Percentiles rank a stretch among this genome's conserved stretches.
These are phyloP conservation scores for Diversispora eburnea DNA, from an alignment of 192 early-diverging fungal species.

Conservation along the genomic window DNA sequence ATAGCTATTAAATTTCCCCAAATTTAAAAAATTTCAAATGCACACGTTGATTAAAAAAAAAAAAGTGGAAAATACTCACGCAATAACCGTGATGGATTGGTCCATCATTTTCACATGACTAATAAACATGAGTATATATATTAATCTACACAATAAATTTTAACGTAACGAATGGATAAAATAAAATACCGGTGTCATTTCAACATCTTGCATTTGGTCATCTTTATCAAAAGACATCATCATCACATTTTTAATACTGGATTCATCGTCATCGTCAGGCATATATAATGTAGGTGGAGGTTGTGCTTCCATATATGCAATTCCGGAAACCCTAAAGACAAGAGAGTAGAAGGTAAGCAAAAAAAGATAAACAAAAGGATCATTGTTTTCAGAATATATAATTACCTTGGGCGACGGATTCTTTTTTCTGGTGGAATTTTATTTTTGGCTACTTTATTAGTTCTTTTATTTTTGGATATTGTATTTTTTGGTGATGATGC, in stretches of 20 bases:
- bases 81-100: slow-evolving; percentile 40
- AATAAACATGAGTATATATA: too few relatives aligned
- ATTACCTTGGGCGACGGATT: slow-evolving; percentile 24
- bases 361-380: not conserved
- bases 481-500: slow-evolving; percentile 24
- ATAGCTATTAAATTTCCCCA: too few relatives aligned
- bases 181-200: not conserved
- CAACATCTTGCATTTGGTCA: not conserved
- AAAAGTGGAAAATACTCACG: slow-evolving; percentile 33
- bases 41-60: slow-evolving; percentile 11
- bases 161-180: too few relatives aligned
- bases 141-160: too few relatives aligned
- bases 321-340: slow-evolving; percentile 43
- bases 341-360: not conserved
- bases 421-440: slow-evolving; percentile 35
- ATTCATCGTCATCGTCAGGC: slow-evolving; percentile 53
- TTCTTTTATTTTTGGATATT: slow-evolving; percentile 30
- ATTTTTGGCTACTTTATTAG: slow-evolving; percentile 14
- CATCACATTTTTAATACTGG: slow-evolving; percentile 38
- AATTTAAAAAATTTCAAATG: too few relatives aligned
- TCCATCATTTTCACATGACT: not conserved
- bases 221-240: slow-evolving; percentile 26
- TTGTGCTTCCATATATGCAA: slow-evolving; percentile 39
- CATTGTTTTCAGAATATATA: slow-evolving; percentile 4
- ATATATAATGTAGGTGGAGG: slow-evolving; percentile 49